Conservation (phyloP, 2,329 filamentous ascomycete species). For the Colletotrichum filicis region DNA sequence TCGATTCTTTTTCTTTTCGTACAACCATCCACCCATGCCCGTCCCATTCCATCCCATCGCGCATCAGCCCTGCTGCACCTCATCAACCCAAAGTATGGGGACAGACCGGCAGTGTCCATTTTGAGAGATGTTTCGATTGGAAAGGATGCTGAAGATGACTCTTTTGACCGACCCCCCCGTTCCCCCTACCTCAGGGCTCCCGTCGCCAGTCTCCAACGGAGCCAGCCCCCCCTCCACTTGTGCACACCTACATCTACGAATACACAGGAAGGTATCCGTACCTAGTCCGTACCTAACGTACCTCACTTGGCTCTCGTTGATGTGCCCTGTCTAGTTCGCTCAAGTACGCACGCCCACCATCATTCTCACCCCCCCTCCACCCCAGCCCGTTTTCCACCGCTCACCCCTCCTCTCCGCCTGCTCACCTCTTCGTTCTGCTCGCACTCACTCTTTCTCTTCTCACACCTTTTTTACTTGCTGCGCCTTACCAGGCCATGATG, state of each 20-base stretch:
- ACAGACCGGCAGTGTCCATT: conserved; percentile 33
- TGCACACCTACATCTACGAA: background rate
- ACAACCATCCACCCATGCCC: conserved; percentile 26
- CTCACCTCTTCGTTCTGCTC: conserved; percentile 18
- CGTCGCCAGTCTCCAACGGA: background rate
- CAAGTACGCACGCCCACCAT: conserved; percentile 12
- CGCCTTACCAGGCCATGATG: conserved; percentile 30
- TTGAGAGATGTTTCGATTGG: conserved; percentile 29
- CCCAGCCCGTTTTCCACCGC: conserved; percentile 41
- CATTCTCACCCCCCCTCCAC: conserved; percentile 24
- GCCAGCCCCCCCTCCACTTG: background rate
- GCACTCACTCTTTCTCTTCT: conserved; percentile 13
- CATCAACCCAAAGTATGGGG: conserved; percentile 34
- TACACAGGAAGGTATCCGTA: conserved; percentile 2
- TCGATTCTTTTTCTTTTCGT: conserved; percentile 13
- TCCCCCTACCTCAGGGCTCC: conserved; percentile 4
- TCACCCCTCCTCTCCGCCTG: conserved; percentile 30
- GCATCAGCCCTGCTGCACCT: conserved; percentile 37
- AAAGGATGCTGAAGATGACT: conserved; percentile 34
- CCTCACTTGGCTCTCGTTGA: conserved; percentile 3
- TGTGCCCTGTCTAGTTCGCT: background rate
- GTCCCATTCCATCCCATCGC: conserved; percentile 30
- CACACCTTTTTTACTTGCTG: conserved; percentile 30
- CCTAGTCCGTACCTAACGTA: conserved; percentile 8
- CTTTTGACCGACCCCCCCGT: conserved; percentile 29